These are phyloP conservation scores for Beta vulgaris DNA, from an alignment of 148 eudicot genomes.

Conservation along the genomic window DNA sequence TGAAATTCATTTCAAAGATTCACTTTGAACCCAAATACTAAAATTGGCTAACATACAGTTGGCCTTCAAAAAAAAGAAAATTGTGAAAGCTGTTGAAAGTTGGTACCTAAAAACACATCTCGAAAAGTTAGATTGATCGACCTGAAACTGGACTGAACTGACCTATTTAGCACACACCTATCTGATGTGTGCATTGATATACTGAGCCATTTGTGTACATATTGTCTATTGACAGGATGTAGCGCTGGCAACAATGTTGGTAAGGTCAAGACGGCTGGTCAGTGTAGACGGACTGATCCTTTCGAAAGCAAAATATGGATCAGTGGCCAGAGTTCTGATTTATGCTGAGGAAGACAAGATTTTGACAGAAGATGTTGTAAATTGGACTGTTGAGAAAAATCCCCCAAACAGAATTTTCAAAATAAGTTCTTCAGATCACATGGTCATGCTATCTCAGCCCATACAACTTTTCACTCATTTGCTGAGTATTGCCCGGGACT, in stretches of 20 bases:
- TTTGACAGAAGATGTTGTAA: slow-evolving; percentile 1
- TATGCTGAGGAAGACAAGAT: slow-evolving; percentile 25
- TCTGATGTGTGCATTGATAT: too few species aligned
- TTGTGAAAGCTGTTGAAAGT: too few species aligned
- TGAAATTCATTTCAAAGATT: too few species aligned
- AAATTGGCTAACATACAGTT: too few species aligned
- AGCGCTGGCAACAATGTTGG: slow-evolving; percentile 18
- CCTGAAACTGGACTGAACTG: too few species aligned
- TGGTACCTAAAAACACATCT: too few species aligned
- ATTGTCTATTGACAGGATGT: slow-evolving; percentile 16
- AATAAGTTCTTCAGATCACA: slow-evolving; percentile 23
- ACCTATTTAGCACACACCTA: too few species aligned
- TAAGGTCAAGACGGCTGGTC: slow-evolving; percentile 11
- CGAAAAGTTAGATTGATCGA: too few species aligned
- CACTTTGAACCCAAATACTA: too few species aligned
- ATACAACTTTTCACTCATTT: slow-evolving; percentile 20
- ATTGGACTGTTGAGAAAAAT: slow-evolving; percentile 18
- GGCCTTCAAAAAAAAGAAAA: too few species aligned
- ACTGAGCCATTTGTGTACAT: too few species aligned
- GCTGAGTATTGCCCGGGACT: slow-evolving; percentile 7
- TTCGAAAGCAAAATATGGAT: slow-evolving; percentile 9
- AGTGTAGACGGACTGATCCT: slow-evolving; percentile 7
- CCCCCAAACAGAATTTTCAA: slow-evolving; percentile 17
- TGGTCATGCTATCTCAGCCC: slow-evolving; percentile 29
- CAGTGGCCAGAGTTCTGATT: slow-evolving; percentile 22